Evolutionary conservation across 768 basidiomycete genomes (phyloP), one percentile per base, ranked within the genome.

Genomic region (Tremella mesenterica): DNA sequence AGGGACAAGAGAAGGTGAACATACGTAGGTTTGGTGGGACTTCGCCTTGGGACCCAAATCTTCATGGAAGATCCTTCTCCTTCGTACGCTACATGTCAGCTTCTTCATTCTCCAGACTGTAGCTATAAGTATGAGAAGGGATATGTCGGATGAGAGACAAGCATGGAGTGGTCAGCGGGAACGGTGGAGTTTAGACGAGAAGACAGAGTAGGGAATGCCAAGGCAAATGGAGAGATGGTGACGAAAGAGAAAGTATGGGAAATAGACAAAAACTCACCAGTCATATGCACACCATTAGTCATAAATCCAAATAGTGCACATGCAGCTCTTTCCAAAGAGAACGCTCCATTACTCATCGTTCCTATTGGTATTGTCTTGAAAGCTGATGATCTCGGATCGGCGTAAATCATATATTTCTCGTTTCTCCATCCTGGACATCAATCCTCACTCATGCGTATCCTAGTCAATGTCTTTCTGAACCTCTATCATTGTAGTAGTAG

Each of bases 241-340:
- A n/a, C n/a, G 34, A 36, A 36, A 18, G 18, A 18, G 34, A 36
- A 36, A 18, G 34, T 18, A 12, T 12, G 34, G 34, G 34, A 36
- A 18, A 36, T 12, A 18, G 34, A 18, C 34, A 36, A 18, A 36
- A 16, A 30, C 65, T 57, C 36, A 71, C 76, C 75, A 18, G 81
- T 86, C 83, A 92, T 81, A 71, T 97, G 95, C 2, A 93, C 86
- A 0, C 95, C 93, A 63, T 86, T 91, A 0, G 92, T 95, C 48
- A 88, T 79, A 6, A 92, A 72, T 2, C 93, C 91, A 64, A 97
- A 96, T 29, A 97, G 75, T 0, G 85, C 80, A 69, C 87, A 89
- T 2, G 89, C 90, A 1, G 87, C 79, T 34, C 93, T 80, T 72
- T 97, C 95, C 80, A 97, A 81, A 70, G 83, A 80, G 72, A 97